Conservation (phyloP, 768 basidiomycete species). For the Gelatoporia subvermispora region DNA sequence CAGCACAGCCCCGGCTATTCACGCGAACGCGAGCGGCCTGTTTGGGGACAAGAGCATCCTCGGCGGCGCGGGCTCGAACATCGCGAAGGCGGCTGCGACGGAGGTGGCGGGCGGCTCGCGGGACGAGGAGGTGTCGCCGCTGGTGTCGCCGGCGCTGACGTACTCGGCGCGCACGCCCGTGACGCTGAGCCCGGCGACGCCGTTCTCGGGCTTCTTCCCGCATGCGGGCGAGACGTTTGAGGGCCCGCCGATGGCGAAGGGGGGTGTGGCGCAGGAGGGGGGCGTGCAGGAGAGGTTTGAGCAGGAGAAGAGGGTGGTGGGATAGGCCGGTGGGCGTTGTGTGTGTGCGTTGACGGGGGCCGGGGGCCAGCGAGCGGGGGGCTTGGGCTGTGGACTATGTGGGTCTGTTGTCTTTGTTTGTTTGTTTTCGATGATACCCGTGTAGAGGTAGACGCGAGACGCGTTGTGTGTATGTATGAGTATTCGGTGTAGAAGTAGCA, state of each 20-base stretch:
- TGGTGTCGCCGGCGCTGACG: slow-evolving; percentile 27
- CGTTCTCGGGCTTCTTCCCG: slow-evolving; percentile 24
- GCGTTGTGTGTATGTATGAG: too few species aligned
- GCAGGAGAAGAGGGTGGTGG: not conserved
- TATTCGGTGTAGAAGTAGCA: too few species aligned
- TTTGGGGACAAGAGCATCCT: slow-evolving; percentile 15
- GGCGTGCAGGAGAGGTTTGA: not conserved
- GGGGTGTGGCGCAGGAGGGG: not conserved
- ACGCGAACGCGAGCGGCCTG: slow-evolving; percentile 10
- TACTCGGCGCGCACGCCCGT: slow-evolving; percentile 26
- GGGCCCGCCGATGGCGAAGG: slow-evolving; percentile 2
- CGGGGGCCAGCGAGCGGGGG: too few species aligned
- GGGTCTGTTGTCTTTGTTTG: too few species aligned
- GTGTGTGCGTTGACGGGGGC: too few species aligned
- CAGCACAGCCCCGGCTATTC: not conserved
- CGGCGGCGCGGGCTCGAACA: not conserved
- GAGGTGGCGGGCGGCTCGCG: slow-evolving; percentile 8
- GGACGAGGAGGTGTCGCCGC: slow-evolving; percentile 17
- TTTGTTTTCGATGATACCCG: too few species aligned
- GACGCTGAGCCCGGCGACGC: slow-evolving; percentile 25
- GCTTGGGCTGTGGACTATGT: too few species aligned
- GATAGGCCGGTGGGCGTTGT: not conserved
- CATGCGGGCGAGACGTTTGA: slow-evolving; percentile 20
- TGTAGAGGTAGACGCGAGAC: too few species aligned
- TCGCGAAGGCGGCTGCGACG: not conserved